A percentile compares a stretch with the other conserved stretches of the same genome.
Evolutionary conservation across 148 eudicot genomes (phyloP).

Genomic region (Rhododendron mucronatum): DNA sequence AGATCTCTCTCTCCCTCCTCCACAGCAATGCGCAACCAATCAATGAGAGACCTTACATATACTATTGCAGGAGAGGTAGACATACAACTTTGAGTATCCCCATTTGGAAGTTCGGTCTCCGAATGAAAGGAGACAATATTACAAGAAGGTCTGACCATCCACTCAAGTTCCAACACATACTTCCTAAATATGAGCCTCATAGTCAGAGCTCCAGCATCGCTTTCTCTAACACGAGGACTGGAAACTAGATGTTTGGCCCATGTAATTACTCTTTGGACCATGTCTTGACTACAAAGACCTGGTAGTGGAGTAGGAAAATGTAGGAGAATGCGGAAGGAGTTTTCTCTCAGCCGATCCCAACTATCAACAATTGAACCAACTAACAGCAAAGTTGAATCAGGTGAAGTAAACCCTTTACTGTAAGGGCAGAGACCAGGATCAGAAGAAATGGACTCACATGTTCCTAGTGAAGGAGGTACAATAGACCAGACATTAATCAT

Average conservation of each 20-base stretch:
- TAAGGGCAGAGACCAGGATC: constrained; percentile 53
- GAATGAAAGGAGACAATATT: constrained; percentile 35
- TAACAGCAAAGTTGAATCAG: constrained; percentile 78
- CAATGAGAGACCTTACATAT: constrained; percentile 70
- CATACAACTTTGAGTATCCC: constrained; percentile 24
- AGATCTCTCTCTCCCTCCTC: constrained; percentile 89
- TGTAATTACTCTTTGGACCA: constrained; percentile 49
- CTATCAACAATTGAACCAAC: constrained; percentile 96
- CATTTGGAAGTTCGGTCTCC: constrained; percentile 25
- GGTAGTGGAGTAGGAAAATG: constrained; percentile 86
- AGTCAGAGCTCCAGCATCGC: constrained; percentile 96
- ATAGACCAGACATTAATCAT: constrained; percentile 83
- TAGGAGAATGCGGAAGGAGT: constrained; percentile 70
- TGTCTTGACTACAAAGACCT: constrained; percentile 55
- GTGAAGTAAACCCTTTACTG: constrained; percentile 57
- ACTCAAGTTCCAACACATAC: constrained; percentile 78
- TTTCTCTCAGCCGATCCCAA: constrained; percentile 95
- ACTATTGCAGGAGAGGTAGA: constrained; percentile 44
- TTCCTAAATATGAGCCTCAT: constrained; percentile 79
- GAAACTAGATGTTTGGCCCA: constrained; percentile 89
- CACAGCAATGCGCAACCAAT: constrained; percentile 69
- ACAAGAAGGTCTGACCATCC: constrained; percentile 56
- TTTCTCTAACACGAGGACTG: constrained; percentile 99
- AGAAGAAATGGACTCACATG: constrained; percentile 26
- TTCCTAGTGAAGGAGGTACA: constrained; percentile 40